Evolutionary conservation across 352 stramenopile genomes (phyloP).

Genomic region (Aphanomyces invadans): DNA sequence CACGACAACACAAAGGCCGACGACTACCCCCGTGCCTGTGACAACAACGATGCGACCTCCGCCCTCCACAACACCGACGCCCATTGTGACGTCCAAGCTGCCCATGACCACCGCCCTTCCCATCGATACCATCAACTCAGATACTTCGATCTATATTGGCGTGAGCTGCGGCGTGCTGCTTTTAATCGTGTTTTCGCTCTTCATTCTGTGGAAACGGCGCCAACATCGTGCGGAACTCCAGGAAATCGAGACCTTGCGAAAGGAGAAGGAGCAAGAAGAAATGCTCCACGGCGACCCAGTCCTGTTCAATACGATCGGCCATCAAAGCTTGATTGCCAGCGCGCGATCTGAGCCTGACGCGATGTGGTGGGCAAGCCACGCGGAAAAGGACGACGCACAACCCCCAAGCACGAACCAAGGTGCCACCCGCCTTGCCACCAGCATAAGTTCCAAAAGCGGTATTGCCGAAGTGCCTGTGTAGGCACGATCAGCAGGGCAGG

Average conservation of each 20-base stretch:
- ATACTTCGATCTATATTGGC: background rate
- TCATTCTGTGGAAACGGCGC: background rate
- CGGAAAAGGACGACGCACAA: background rate
- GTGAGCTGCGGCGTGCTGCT: background rate
- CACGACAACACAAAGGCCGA: background rate
- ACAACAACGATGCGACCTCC: background rate
- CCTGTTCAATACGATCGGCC: constrained; percentile 7
- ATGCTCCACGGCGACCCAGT: background rate
- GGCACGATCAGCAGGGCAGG: too few species aligned
- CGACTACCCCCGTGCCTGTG: background rate
- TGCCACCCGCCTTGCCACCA: too few species aligned
- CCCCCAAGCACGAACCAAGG: too few species aligned
- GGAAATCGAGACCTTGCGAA: background rate
- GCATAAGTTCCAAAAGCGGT: too few species aligned
- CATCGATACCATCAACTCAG: too few species aligned
- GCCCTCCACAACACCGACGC: background rate
- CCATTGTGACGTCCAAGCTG: background rate
- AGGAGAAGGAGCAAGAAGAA: background rate
- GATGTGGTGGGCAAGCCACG: constrained; percentile 10
- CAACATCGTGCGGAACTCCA: background rate
- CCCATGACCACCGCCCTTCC: background rate
- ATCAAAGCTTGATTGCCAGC: background rate
- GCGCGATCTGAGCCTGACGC: background rate
- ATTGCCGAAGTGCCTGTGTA: too few species aligned
- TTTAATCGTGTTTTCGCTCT: background rate